Conservation (phyloP, 2,329 filamentous ascomycete genomes). For the Ophidiomyces ophidiicola region DNA sequence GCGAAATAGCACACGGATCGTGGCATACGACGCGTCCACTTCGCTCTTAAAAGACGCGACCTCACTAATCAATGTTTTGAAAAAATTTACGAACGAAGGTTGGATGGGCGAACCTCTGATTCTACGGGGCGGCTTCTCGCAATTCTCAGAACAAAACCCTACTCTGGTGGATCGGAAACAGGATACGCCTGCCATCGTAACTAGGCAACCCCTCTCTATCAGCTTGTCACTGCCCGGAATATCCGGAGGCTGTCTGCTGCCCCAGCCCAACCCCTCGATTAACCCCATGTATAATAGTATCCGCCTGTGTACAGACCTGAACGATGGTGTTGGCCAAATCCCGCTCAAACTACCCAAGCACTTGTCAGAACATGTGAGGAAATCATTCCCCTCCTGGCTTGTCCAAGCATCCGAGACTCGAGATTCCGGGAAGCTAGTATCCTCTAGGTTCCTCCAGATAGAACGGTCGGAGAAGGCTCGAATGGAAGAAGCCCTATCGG, state of each 20-base stretch:
- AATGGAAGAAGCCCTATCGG: conserved; percentile 72
- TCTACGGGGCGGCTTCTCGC: conserved; percentile 67
- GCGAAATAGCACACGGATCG: conserved; percentile 59
- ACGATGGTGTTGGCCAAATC: conserved; percentile 81
- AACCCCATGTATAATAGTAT: conserved; percentile 96
- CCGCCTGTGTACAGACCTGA: conserved; percentile 87
- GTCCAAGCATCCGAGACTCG: conserved; percentile 51
- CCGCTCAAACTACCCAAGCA: conserved; percentile 46
- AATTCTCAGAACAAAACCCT: conserved; percentile 57
- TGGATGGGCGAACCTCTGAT: conserved; percentile 64
- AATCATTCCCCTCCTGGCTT: conserved; percentile 64
- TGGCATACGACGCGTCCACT: conserved; percentile 77
- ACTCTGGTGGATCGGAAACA: conserved; percentile 43
- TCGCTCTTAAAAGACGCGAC: conserved; percentile 66
- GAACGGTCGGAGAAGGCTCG: conserved; percentile 76
- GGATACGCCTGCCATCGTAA: conserved; percentile 12
- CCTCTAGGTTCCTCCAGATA: conserved; percentile 70
- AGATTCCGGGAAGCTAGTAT: conserved; percentile 67
- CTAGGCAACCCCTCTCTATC: conserved; percentile 41
- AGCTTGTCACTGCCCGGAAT: conserved; percentile 38
- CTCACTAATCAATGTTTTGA: conserved; percentile 73
- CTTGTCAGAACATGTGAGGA: conserved; percentile 37
- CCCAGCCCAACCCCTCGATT: conserved; percentile 49
- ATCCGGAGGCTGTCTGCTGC: conserved; percentile 73
- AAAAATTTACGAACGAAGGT: conserved; percentile 80